A percentile compares a stretch with the other conserved stretches of the same genome.
These are phyloP conservation scores for Hansenula sp. DNA, from an alignment of 1,139 yeast genomes.

Conservation along the genomic window DNA sequence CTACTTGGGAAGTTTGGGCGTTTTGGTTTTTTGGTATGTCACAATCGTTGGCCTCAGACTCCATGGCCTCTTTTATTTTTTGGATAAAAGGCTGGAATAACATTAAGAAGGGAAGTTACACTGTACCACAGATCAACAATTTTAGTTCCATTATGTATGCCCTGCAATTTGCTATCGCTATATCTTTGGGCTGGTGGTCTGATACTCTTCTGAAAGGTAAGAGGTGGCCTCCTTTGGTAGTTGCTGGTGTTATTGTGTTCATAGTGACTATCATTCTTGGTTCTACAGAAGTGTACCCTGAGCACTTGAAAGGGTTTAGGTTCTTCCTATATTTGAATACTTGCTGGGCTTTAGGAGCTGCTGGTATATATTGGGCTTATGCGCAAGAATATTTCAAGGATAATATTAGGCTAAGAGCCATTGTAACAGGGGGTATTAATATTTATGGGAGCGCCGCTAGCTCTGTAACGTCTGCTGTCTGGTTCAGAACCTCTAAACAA, in stretches of 20 bases:
- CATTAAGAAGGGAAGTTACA: too few species aligned
- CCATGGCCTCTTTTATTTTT: too few species aligned
- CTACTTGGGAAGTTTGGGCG: too few species aligned
- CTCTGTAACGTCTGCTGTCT: constrained; percentile 17
- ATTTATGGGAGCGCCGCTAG: constrained; percentile 17
- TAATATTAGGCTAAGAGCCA: constrained; percentile 12
- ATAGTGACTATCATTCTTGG: constrained; percentile 10
- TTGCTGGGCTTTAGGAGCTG: constrained; percentile 15
- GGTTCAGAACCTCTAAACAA: constrained; percentile 18
- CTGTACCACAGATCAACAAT: too few species aligned
- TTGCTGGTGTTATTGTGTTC: constrained; percentile 11
- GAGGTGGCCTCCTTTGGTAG: constrained; percentile 17
- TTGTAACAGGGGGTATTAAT: constrained; percentile 20
- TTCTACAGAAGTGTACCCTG: constrained; percentile 12
- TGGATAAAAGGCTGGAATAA: too few species aligned
- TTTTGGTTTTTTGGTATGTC: too few species aligned
- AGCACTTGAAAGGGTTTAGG: constrained; percentile 11
- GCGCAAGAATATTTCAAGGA: constrained; percentile 17
- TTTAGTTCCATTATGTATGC: too few species aligned
- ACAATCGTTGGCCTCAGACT: too few species aligned
- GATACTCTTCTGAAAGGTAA: too few species aligned
- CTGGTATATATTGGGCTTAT: constrained; percentile 20
- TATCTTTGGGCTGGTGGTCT: too few species aligned
- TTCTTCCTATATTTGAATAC: constrained; percentile 18
- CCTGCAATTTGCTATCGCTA: too few species aligned